Conservation (phyloP, 2,329 filamentous ascomycete species). For the Thielaviopsis ethacetica region DNA sequence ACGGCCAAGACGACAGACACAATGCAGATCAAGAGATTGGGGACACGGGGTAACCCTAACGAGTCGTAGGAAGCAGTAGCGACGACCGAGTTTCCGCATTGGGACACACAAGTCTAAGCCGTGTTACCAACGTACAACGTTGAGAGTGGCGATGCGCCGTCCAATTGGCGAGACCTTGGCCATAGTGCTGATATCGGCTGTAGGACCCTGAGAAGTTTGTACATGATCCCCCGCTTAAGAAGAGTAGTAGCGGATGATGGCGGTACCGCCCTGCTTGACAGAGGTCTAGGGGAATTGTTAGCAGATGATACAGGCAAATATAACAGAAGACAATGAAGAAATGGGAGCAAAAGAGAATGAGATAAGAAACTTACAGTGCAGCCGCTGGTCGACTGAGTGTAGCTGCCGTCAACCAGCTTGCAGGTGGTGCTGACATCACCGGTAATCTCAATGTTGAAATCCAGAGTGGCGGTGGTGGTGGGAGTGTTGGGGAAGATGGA, state of each 20-base stretch:
- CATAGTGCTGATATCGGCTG: too few species aligned
- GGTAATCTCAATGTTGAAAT: conserved; percentile 63
- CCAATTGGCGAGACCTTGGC: not conserved
- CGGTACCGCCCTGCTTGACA: conserved; percentile 25
- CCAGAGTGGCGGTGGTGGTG: conserved; percentile 50
- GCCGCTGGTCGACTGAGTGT: conserved; percentile 37
- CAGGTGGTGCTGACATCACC: conserved; percentile 47
- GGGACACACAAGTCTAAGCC: not conserved
- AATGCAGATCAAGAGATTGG: not conserved
- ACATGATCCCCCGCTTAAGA: not conserved
- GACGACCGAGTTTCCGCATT: not conserved
- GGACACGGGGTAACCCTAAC: not conserved
- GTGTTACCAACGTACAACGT: not conserved
- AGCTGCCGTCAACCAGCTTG: conserved; percentile 48
- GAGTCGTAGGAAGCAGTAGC: not conserved
- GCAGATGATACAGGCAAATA: not conserved
- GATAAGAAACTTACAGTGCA: conserved; percentile 61
- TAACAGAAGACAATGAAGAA: not conserved
- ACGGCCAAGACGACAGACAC: not conserved
- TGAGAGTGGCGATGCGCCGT: not conserved
- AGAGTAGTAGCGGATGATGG: conserved; percentile 28
- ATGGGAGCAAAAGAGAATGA: not conserved
- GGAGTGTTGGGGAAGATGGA: conserved; percentile 75
- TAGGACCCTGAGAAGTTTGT: too few species aligned
- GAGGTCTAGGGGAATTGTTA: conserved; percentile 24